These are phyloP conservation scores for Lipomyces starkeyi DNA, from an alignment of 805 yeast genomes.

Conservation along the genomic window DNA sequence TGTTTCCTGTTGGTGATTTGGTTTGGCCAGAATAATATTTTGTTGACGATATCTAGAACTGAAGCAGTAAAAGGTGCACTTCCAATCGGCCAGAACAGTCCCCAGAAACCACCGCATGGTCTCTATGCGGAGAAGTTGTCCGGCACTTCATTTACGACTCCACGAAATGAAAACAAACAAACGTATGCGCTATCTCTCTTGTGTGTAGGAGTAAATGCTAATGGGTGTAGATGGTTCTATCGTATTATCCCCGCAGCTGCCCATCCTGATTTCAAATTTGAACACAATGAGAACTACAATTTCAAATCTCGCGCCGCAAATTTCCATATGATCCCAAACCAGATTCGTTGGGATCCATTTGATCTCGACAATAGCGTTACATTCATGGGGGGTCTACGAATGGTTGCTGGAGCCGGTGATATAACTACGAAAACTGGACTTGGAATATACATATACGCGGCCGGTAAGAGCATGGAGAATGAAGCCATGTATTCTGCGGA, in stretches of 20 bases:
- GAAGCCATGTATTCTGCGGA: constrained; percentile 41
- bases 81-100: constrained; percentile 41
- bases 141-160: constrained; percentile 44
- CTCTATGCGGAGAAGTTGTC: constrained; percentile 43
- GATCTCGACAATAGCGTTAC: constrained; percentile 31
- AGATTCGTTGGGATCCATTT: constrained; percentile 41
- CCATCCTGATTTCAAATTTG: constrained; percentile 33
- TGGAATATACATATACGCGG: constrained; percentile 40
- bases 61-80: constrained; percentile 41
- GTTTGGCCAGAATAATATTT: neutral
- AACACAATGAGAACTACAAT: constrained; percentile 14
- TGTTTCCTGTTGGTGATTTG: neutral
- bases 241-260: constrained; percentile 41
- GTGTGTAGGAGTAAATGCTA: neutral
- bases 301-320: constrained; percentile 21
- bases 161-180: constrained; percentile 41
- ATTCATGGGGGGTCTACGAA: constrained; percentile 37
- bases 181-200: constrained; percentile 8
- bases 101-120: constrained; percentile 40
- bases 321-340: constrained; percentile 40
- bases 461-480: constrained; percentile 39
- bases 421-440: constrained; percentile 39
- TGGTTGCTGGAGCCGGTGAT: constrained; percentile 41
- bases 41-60: constrained; percentile 14
- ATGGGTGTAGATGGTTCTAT: constrained; percentile 37